phyloP scores from a whole-genome alignment of 164 flowering plant species.

The Berberis vulgaris region DNA sequence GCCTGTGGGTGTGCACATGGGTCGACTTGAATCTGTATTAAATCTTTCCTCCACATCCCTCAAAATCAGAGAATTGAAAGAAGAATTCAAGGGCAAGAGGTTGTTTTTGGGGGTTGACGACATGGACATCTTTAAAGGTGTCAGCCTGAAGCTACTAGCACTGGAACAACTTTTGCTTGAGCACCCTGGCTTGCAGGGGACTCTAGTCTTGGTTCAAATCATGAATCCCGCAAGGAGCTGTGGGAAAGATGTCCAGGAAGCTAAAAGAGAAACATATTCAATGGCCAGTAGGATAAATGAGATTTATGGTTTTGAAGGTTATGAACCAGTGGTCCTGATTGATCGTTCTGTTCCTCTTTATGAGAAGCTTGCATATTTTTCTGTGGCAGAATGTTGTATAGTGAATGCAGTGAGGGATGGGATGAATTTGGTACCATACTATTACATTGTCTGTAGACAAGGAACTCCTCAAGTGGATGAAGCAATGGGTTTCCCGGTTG shows the following conservation, averaged over 20 bases:
- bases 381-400: slow-evolving; percentile 68
- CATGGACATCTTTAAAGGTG: slow-evolving; percentile 85
- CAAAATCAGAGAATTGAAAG: slow-evolving; percentile 47
- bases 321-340: slow-evolving; percentile 55
- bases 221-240: slow-evolving; percentile 79
- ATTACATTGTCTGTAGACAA: slow-evolving; percentile 70
- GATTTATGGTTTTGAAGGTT: slow-evolving; percentile 38
- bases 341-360: slow-evolving; percentile 54
- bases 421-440: slow-evolving; percentile 79
- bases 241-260: slow-evolving; percentile 76
- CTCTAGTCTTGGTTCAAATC: slow-evolving; percentile 60
- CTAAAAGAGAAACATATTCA: slow-evolving; percentile 45
- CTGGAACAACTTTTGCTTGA: slow-evolving; percentile 57
- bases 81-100: slow-evolving; percentile 49
- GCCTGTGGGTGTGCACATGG: slow-evolving; percentile 75
- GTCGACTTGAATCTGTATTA: slow-evolving; percentile 57
- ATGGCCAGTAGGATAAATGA: slow-evolving; percentile 58
- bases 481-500: slow-evolving; percentile 22
- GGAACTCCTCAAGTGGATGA: slow-evolving; percentile 46
- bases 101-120: slow-evolving; percentile 72
- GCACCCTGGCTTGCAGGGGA: slow-evolving; percentile 35
- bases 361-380: slow-evolving; percentile 70
- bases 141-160: slow-evolving; percentile 68
- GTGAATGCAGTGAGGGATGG: slow-evolving; percentile 89
- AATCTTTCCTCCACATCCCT: slow-evolving; percentile 39